Base-by-base conservation (phyloP, 768 basidiomycete genomes). In the Termitomyces sp. region DNA sequence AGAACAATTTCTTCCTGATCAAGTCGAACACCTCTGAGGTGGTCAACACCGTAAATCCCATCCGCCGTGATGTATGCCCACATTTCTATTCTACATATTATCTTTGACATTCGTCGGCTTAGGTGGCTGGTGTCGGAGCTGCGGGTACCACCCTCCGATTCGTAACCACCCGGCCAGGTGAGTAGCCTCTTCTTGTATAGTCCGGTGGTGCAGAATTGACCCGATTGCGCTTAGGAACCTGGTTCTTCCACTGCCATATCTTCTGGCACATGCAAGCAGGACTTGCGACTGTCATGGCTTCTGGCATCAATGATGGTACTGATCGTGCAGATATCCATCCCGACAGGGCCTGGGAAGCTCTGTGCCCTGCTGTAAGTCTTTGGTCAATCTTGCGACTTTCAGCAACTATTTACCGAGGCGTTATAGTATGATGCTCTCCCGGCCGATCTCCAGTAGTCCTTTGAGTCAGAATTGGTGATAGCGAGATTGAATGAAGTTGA, bases 161-260 rank as follows among this genome's bases (percentile, higher is more conserved):
- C 72, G 63, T 69, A 9, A 84, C 84, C 5, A 79, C 85, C 61
- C 25, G 83, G 82, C 65, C 71, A 82, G 0, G 85, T 82, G 55
- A 46, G 56, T 60, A 38, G 4, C 12, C 9, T 49, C 14, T 27
- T 49, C 14, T 27, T 27, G 11, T n/a, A 17, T 12, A 16, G 12
- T 14, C 1, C 19, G 9, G 5, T 23, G 11, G 5, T 23, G 19
- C 1, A 34, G n/a, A 10, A 25, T 34, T 38, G 12, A 12, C 31
- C 12, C 5, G 1, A 23, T 34, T 16, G 3, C 4, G 11, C 2
- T n/a, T 38, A 65, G 68, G 68, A 27, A 65, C 68, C 2, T 68
- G 64, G 63, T 69, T 69, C 63, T 69, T 69, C 68, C 68, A 69
- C 48, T 67, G 66, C 50, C 63, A 66, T 59, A 66, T 67, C 41